Percentiles rank a stretch among this genome's conserved stretches.
These are phyloP conservation scores for Solanum hybrid DNA, from an alignment of 305 asterid species.

Conservation along the genomic window DNA sequence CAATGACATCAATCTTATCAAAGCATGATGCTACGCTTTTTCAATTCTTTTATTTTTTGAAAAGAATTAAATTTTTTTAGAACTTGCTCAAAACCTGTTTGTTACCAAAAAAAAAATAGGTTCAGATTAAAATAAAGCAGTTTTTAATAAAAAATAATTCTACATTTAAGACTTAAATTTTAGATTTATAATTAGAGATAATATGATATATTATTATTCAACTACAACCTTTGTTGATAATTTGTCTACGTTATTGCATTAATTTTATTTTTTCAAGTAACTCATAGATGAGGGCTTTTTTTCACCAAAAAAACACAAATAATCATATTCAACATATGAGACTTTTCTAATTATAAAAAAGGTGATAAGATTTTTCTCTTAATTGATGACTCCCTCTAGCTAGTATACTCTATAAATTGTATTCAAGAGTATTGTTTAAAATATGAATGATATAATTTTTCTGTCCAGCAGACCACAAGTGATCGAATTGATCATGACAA, in stretches of 20 bases:
- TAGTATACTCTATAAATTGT: neutral
- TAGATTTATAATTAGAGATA: neutral
- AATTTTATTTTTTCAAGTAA: too few species aligned
- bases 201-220: neutral
- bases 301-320: neutral
- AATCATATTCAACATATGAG: neutral
- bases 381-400: neutral
- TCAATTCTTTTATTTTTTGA: neutral
- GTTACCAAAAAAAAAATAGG: neutral
- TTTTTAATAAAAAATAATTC: too few species aligned
- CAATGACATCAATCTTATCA: neutral
- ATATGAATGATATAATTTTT: too few species aligned
- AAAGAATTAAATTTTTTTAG: neutral
- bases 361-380: neutral
- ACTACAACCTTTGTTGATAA: neutral
- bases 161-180: too few species aligned
- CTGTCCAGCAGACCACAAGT: too few species aligned
- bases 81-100: neutral
- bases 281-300: neutral
- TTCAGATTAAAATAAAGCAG: too few species aligned
- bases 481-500: too few species aligned
- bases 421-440: neutral
- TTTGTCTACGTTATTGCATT: neutral
- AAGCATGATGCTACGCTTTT: neutral
- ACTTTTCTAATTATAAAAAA: too few species aligned